phyloP scores from a whole-genome alignment of 345 rosid species.

The Gynandropsis gynandra region DNA sequence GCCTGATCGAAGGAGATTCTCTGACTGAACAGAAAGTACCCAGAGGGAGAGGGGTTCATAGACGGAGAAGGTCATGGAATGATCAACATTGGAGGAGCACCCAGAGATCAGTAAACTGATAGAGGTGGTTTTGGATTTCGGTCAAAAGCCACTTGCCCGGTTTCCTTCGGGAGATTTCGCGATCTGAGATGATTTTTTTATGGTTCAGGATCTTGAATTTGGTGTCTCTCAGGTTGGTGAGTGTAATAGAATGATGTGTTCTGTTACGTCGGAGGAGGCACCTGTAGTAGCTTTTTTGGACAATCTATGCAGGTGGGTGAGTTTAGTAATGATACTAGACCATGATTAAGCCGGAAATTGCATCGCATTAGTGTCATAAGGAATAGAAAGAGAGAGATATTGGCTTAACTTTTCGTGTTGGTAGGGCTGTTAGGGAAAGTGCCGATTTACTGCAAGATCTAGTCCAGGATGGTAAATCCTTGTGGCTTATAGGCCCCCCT shows the following conservation, averaged over 20 bases:
- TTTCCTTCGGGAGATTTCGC: conserved; percentile 86
- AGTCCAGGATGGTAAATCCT: conserved; percentile 67
- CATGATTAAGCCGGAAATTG: conserved; percentile 78
- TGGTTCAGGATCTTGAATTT: conserved; percentile 41
- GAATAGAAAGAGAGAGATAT: conserved; percentile 66
- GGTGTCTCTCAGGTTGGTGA: conserved; percentile 70
- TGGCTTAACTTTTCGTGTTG: conserved; percentile 94
- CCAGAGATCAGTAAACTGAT: conserved; percentile 50
- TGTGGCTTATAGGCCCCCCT: conserved; percentile 88
- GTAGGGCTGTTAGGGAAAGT: conserved; percentile 71
- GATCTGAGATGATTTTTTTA: conserved; percentile 54
- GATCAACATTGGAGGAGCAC: conserved; percentile 51
- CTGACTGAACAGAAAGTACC: too few relatives aligned
- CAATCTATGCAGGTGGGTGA: conserved; percentile 59
- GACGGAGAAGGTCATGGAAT: conserved; percentile 50
- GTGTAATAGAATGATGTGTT: too few relatives aligned
- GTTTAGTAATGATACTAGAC: conserved; percentile 81
- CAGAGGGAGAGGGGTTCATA: too few relatives aligned
- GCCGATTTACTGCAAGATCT: conserved; percentile 70
- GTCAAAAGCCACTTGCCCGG: conserved; percentile 75
- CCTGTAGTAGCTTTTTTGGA: background rate
- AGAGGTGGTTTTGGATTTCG: conserved; percentile 86
- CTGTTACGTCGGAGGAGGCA: conserved; percentile 4
- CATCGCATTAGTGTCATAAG: conserved; percentile 86
- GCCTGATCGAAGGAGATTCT: too few relatives aligned